These are phyloP conservation scores for Geotrichum restrictum DNA, from an alignment of 1,139 yeast species.

Conservation along the genomic window DNA sequence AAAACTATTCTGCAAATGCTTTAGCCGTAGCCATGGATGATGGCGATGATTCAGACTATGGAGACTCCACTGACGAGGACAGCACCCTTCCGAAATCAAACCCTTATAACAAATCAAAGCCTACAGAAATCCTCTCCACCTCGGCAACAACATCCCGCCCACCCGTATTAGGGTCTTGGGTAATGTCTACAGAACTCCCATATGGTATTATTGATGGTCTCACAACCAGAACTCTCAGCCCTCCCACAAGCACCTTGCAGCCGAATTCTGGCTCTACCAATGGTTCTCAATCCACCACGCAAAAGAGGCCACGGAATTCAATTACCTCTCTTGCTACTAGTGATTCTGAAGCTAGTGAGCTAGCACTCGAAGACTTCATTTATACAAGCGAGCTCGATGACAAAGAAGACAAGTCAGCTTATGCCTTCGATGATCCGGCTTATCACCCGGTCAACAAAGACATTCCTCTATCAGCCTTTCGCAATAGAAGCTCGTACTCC, in stretches of 20 bases:
- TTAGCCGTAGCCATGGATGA: slow-evolving; percentile 12
- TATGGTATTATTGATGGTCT: slow-evolving; percentile 93
- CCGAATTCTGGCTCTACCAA: slow-evolving; percentile 35
- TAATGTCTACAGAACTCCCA: slow-evolving; percentile 70
- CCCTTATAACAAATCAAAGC: slow-evolving; percentile 56
- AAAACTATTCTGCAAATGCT: background rate
- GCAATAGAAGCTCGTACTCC: slow-evolving; percentile 14
- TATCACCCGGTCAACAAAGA: slow-evolving; percentile 42
- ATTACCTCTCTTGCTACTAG: slow-evolving; percentile 26
- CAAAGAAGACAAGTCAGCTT: slow-evolving; percentile 43
- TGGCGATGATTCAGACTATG: slow-evolving; percentile 40
- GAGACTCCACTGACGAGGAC: slow-evolving; percentile 93
- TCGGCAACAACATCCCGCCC: slow-evolving; percentile 83
- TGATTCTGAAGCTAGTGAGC: slow-evolving; percentile 53
- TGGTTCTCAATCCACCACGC: slow-evolving; percentile 25
- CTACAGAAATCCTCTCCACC: slow-evolving; percentile 84
- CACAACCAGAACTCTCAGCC: slow-evolving; percentile 67
- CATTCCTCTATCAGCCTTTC: slow-evolving; percentile 81
- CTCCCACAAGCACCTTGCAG: background rate
- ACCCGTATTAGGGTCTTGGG: slow-evolving; percentile 91
- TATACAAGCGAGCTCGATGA: slow-evolving; percentile 87
- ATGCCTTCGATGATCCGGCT: slow-evolving; percentile 19
- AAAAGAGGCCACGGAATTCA: slow-evolving; percentile 11
- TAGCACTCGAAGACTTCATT: slow-evolving; percentile 79
- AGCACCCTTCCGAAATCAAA: slow-evolving; percentile 63